These are phyloP conservation scores for Globisporangium irregulare DNA, from an alignment of 352 stramenopile species.

Conservation along the genomic window DNA sequence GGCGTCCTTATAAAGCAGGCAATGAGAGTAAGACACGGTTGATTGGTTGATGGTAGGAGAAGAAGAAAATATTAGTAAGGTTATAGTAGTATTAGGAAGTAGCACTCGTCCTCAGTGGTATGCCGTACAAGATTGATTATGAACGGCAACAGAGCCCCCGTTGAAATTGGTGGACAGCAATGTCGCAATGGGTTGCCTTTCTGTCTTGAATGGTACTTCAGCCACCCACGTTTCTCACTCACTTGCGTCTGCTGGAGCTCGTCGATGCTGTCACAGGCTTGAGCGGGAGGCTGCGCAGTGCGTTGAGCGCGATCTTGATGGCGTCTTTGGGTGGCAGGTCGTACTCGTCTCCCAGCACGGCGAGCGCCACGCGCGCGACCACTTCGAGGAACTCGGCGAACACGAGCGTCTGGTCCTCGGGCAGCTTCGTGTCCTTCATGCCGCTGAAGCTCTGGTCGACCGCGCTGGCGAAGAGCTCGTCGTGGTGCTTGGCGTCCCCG, in stretches of 20 bases:
- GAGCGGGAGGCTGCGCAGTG: conserved; percentile 53
- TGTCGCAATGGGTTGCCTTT: too few relatives aligned
- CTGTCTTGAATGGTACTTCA: too few relatives aligned
- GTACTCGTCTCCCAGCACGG: conserved; percentile 50
- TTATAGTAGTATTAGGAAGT: background rate
- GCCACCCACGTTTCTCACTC: background rate
- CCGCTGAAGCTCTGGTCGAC: conserved; percentile 66
- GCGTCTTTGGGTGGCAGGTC: conserved; percentile 57
- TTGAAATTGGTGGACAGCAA: background rate
- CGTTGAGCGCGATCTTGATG: conserved; percentile 76
- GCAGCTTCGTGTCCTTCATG: conserved; percentile 28
- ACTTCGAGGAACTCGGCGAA: conserved; percentile 80
- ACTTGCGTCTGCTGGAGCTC: conserved; percentile 29
- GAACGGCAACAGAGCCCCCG: background rate
- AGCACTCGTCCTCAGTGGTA: background rate
- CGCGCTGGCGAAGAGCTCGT: conserved; percentile 49
- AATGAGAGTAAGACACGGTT: background rate
- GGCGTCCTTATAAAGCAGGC: conserved; percentile 15
- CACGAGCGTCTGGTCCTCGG: conserved; percentile 49
- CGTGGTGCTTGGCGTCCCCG: conserved; percentile 50
- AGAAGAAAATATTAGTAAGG: background rate
- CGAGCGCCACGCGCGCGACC: conserved; percentile 54
- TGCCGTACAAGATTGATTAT: background rate
- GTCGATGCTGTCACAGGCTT: conserved; percentile 10
- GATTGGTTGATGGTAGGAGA: background rate